Evolutionary conservation across 2,329 filamentous ascomycete genomes (phyloP), one percentile per base, ranked within the genome.

Genomic region (Decorospora gaudefroyi): DNA sequence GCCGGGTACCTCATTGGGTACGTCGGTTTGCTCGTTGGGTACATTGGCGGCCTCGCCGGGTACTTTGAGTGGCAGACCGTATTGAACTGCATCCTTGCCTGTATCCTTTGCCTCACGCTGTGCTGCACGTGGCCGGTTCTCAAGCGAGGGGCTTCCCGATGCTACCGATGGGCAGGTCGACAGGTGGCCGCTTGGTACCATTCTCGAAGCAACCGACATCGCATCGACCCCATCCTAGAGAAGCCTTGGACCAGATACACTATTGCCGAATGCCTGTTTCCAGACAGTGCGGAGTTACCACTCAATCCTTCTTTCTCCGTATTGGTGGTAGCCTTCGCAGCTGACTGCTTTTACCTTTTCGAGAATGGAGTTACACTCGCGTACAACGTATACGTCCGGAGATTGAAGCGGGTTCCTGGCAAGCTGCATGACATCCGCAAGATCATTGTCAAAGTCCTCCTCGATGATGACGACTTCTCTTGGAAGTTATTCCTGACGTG

Each of bases 231-330:
- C 12, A 22, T 42, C n/a, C 25, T 31, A 6, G 26, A 43, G 16
- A 26, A 33, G 8, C 27, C 13, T 6, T 3, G 23, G 6, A 17
- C 28, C 2, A 9, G 11, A 2, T 32, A 22, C 18, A 23, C 29
- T 9, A 42, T 38, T 3, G 18, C 12, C 15, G 39, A 47, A 12
- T 47, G 38, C 17, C 32, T 47, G 9, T 47, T 34, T n/a, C 44
- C 44, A 11, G 38, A 33, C 15, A 22, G 16, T 6, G 31, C 15
- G n/a, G 18, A 22, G 11, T 9, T 16, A 21, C 38, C 29, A 4
- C 23, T 27, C 15, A 9, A 11, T 18, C 21, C 28, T 10, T 31
- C 28, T 1, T 21, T 33, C 8, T 29, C 33, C 10, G 17, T 27
- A 3, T 19, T 32, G n/a, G 4, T 38, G 21, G 31, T 26, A 27